A percentile compares a stretch with the other conserved stretches of the same genome.
Evolutionary conservation across 2,329 filamentous ascomycete genomes (phyloP).

Genomic region (Diplocarpon mali): DNA sequence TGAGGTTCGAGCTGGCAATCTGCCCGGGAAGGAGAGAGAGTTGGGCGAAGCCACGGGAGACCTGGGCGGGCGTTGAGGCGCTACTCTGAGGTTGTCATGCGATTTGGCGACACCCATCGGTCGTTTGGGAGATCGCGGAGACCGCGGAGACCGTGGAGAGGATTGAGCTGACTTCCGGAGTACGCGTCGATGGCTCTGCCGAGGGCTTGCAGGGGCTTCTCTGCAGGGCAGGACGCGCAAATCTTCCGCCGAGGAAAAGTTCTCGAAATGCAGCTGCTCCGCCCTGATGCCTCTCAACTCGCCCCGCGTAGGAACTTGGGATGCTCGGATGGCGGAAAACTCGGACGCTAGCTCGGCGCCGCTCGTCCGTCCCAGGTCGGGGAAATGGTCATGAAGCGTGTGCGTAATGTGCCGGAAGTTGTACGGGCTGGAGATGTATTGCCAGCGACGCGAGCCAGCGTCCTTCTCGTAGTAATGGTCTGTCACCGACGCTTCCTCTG

Average conservation of each 20-base stretch:
- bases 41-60: conserved; percentile 28
- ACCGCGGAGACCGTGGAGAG: conserved; percentile 7
- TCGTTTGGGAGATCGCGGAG: conserved; percentile 10
- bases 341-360: conserved; percentile 35
- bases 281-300: conserved; percentile 30
- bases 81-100: conserved; percentile 27
- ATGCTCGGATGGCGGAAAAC: conserved; percentile 32
- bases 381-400: conserved; percentile 39
- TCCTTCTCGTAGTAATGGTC: conserved; percentile 17
- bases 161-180: conserved; percentile 16
- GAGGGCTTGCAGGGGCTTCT: conserved; percentile 10
- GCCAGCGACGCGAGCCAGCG: conserved; percentile 8
- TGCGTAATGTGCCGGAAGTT: conserved; percentile 58
- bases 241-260: conserved; percentile 38
- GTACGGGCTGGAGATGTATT: conserved; percentile 47
- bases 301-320: conserved; percentile 28
- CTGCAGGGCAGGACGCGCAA: conserved; percentile 21
- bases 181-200: conserved; percentile 5
- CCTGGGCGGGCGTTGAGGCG: conserved; percentile 40
- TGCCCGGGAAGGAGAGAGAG: conserved; percentile 30
- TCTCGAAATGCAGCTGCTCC: conserved; percentile 35
- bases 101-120: conserved; percentile 31
- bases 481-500: conserved; percentile 15
- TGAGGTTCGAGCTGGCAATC: conserved; percentile 42
- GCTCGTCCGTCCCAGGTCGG: conserved; percentile 32